Evolutionary conservation across 1,284 basidiomycete species (phyloP).

Genomic region (Naganishia sp.): DNA sequence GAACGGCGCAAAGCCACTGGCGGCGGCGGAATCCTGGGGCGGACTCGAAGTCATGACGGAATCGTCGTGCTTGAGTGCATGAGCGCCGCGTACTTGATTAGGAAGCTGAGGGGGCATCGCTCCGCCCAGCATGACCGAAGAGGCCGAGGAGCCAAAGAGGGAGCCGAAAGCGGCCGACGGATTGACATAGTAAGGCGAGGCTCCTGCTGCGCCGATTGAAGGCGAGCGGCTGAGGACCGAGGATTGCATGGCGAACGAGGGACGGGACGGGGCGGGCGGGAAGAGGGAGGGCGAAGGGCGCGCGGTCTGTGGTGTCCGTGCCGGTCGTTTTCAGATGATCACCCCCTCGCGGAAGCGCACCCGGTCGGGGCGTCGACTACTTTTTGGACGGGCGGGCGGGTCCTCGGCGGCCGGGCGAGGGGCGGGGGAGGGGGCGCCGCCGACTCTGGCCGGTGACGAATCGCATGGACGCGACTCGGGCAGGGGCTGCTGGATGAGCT

Average conservation of each 20-base stretch:
- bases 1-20: background rate
- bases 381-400: too few species aligned
- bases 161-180: constrained; percentile 8
- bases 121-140: constrained; percentile 7
- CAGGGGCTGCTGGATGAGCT: too few species aligned
- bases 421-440: too few species aligned
- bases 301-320: too few species aligned
- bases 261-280: background rate
- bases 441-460: too few species aligned
- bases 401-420: too few species aligned
- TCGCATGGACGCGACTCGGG: background rate
- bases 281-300: background rate
- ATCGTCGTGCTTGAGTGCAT: background rate
- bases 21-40: background rate
- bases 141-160: background rate
- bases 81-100: background rate
- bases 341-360: too few species aligned
- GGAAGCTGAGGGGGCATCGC: background rate
- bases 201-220: constrained; percentile 4
- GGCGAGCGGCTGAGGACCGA: constrained; percentile 18
- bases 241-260: constrained; percentile 1
- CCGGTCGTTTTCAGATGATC: too few species aligned
- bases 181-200: constrained; percentile 15
- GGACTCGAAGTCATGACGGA: background rate
- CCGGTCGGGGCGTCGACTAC: too few species aligned